Percentiles rank a stretch among this genome's conserved stretches.
These are phyloP conservation scores for Vitis hybrid DNA, from an alignment of 177 flowering plant species.

Conservation along the genomic window DNA sequence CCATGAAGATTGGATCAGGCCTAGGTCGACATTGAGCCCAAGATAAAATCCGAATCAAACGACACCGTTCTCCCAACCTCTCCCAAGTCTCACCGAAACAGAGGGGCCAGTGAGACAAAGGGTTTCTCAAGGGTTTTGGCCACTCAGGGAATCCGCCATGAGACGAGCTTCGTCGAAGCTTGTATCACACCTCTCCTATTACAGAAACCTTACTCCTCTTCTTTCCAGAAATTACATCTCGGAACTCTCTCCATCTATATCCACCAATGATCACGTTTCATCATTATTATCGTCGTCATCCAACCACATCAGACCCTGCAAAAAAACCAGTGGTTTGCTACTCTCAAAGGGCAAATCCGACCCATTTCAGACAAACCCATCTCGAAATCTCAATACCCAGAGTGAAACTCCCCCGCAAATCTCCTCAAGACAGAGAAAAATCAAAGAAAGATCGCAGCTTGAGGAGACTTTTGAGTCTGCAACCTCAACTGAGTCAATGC, in stretches of 20 bases:
- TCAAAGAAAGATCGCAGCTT: slow-evolving; percentile 48
- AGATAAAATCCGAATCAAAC: too few relatives aligned
- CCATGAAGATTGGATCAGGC: too few relatives aligned
- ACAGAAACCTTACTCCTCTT: slow-evolving; percentile 10
- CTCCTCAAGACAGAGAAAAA: slow-evolving; percentile 61
- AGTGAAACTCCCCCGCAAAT: slow-evolving; percentile 36
- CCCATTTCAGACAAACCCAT: slow-evolving; percentile 36
- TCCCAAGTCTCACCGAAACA: too few relatives aligned
- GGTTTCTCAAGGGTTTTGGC: too few relatives aligned
- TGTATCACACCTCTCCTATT: slow-evolving; percentile 17
- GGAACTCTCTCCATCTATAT: slow-evolving; percentile 10
- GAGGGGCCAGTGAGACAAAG: too few relatives aligned
- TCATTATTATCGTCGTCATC: slow-evolving; percentile 17
- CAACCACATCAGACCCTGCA: slow-evolving; percentile 33
- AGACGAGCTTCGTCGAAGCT: slow-evolving; percentile 36
- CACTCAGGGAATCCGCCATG: slow-evolving; percentile 30
- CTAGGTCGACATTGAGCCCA: too few relatives aligned
- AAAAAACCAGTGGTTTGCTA: slow-evolving; percentile 30
- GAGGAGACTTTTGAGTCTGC: slow-evolving; percentile 87
- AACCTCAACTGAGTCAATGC: slow-evolving; percentile 50
- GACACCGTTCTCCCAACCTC: too few relatives aligned
- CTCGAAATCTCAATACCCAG: slow-evolving; percentile 50
- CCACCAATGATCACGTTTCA: slow-evolving; percentile 1
- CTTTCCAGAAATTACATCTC: slow-evolving; percentile 23
- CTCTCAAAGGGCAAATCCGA: slow-evolving; percentile 17